These are phyloP conservation scores for Rhinocladiella similis DNA, from an alignment of 2,329 filamentous ascomycete species.

Conservation along the genomic window DNA sequence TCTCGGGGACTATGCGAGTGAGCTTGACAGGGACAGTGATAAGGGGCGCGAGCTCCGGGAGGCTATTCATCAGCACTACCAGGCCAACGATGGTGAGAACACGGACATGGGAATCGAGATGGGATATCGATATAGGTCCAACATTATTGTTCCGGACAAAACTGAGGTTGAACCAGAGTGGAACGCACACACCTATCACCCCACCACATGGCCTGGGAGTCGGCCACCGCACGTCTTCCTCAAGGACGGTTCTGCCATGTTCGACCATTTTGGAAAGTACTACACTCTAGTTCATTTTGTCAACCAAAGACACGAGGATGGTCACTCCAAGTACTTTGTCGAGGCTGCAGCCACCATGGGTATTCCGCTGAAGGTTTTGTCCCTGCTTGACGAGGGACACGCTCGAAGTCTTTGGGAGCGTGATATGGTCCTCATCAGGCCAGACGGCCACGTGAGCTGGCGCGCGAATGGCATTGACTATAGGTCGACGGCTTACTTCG, in stretches of 20 bases:
- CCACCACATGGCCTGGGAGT: conserved; percentile 33
- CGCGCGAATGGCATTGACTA: no score
- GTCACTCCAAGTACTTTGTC: background rate
- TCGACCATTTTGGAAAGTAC: conserved; percentile 28
- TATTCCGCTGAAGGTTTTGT: background rate
- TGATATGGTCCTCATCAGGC: background rate
- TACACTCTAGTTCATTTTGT: conserved; percentile 18
- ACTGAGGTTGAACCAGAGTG: conserved; percentile 18
- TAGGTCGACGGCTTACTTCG: no score
- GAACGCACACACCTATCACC: conserved; percentile 24
- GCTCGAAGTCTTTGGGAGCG: background rate
- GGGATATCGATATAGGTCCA: conserved; percentile 25
- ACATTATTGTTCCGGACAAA: conserved; percentile 18
- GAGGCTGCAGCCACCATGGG: background rate
- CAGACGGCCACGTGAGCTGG: background rate
- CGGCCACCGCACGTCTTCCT: conserved; percentile 36
- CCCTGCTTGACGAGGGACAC: background rate
- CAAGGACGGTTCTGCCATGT: conserved; percentile 29
- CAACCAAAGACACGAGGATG: no score
- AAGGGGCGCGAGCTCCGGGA: conserved; percentile 1
- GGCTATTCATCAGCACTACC: conserved; percentile 2
- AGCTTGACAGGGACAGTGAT: background rate
- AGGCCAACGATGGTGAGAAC: conserved; percentile 13
- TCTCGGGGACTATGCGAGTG: background rate
- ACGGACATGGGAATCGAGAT: conserved; percentile 26